phyloP scores from a whole-genome alignment of 2,329 filamentous ascomycete species.

The Aspergillus jensenii region DNA sequence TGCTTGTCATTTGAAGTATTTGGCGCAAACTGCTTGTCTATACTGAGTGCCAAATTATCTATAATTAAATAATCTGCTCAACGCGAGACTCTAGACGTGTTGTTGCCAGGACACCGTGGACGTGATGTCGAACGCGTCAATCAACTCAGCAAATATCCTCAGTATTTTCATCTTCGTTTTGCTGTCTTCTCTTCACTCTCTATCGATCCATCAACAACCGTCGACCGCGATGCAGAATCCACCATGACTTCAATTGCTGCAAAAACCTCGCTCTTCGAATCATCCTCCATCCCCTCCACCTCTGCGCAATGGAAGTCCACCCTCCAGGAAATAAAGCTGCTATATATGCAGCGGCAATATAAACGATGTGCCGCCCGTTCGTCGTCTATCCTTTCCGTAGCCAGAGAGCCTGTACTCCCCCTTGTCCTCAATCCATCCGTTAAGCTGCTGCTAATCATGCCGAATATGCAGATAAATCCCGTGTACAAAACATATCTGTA shows the following conservation, averaged over 20 bases:
- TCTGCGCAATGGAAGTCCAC: slow-evolving; percentile 33
- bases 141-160: background rate
- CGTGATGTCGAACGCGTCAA: background rate
- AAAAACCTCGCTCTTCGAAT: slow-evolving; percentile 22
- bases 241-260: slow-evolving; percentile 9
- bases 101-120: slow-evolving; percentile 8
- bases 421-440: background rate
- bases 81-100: background rate
- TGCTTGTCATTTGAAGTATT: background rate
- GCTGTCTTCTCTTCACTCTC: background rate
- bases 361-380: slow-evolving; percentile 41
- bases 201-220: background rate
- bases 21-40: background rate
- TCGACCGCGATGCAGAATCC: background rate
- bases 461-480: slow-evolving; percentile 29
- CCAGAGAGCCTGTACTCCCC: slow-evolving; percentile 25
- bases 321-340: slow-evolving; percentile 35
- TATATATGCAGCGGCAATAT: slow-evolving; percentile 40
- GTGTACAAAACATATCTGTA: slow-evolving; percentile 42
- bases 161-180: background rate
- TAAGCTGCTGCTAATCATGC: background rate
- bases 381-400: slow-evolving; percentile 28
- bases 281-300: slow-evolving; percentile 19
- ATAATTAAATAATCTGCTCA: slow-evolving; percentile 1
- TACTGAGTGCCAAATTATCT: background rate